Base-by-base conservation (phyloP, 75 land plant genomes). In the Picea sitchensis region DNA sequence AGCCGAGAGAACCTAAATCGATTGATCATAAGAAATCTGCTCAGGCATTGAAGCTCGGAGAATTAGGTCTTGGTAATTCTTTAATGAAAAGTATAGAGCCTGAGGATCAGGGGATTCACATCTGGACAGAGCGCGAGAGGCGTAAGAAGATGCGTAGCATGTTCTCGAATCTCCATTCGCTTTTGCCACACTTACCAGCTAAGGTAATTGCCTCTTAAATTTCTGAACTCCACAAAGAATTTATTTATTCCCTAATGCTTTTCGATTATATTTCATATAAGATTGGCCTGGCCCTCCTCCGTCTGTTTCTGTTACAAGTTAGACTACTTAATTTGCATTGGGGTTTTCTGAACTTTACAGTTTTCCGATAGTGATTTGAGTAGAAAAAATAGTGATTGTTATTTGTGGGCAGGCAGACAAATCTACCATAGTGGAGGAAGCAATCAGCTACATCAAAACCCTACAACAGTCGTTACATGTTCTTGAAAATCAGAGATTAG, bases 71-170 rank as follows among this genome's bases (percentile, higher is more conserved):
- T 51, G 56, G 11, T 1, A 51, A 51, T 51, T 51, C 56, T 51
- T 51, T 51, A 51, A 51, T 51, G 56, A 51, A 51, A 51, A 51
- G 56, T 9, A 51, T 51, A 51, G 56, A 8, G 56, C 56, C 56
- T 8, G 56, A 51, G 44, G 94, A 92, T 57, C 92, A 90, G 77
- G 94, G 90, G 83, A 72, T 88, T 20, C 96, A 93, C 63, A 93
- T 92, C 65, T 89, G 86, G 88, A 93, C 96, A 0, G 96, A 93
- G 79, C 89, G 94, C 58, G 96, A 93, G 77, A 84, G 96, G 87
- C 74, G 96, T 68, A 93, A 93, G 85, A 93, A 88, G 86, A 93
- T 93, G 96, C 88, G 92, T 60, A 82, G 79, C 77, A 92, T 92
- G 94, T 93, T 93, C 81, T 44, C 92, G n/a, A 90, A 30, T 77